Evolutionary conservation across 2,329 filamentous ascomycete genomes (phyloP).

Genomic region (Aureobasidium sp.): DNA sequence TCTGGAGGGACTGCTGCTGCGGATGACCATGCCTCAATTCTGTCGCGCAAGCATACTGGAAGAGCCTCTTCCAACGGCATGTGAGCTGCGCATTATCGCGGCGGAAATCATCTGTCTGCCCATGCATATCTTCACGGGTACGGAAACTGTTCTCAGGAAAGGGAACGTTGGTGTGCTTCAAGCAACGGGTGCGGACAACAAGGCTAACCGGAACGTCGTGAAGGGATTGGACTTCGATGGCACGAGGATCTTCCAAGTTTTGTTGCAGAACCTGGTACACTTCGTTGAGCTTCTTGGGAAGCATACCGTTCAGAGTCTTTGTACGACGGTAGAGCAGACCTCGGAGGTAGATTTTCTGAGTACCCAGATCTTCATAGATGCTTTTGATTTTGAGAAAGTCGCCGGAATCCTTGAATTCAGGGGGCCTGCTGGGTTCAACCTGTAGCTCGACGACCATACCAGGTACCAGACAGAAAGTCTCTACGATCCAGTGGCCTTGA

Average conservation of each 20-base stretch:
- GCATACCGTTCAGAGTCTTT: conserved; percentile 27
- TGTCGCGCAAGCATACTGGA: conserved; percentile 22
- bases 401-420: not conserved
- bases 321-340: conserved; percentile 33
- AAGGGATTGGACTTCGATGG: conserved; percentile 18
- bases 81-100: conserved; percentile 37
- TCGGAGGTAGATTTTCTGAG: conserved; percentile 27
- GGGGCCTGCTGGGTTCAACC: conserved; percentile 21
- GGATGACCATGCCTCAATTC: conserved; percentile 1
- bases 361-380: conserved; percentile 27
- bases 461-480: not conserved
- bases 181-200: conserved; percentile 17
- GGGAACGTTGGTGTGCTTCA: conserved; percentile 47
- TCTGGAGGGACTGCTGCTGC: not conserved
- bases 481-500: not conserved
- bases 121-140: not conserved
- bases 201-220: conserved; percentile 1
- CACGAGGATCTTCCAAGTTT: conserved; percentile 23
- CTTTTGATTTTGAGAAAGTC: conserved; percentile 36
- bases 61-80: conserved; percentile 45
- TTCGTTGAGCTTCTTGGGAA: conserved; percentile 38
- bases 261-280: conserved; percentile 36
- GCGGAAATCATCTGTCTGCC: conserved; percentile 16
- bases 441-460: conserved; percentile 29
- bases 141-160: conserved; percentile 32